Conservation (phyloP, 2,329 filamentous ascomycete species). For the Dothistroma pini region DNA sequence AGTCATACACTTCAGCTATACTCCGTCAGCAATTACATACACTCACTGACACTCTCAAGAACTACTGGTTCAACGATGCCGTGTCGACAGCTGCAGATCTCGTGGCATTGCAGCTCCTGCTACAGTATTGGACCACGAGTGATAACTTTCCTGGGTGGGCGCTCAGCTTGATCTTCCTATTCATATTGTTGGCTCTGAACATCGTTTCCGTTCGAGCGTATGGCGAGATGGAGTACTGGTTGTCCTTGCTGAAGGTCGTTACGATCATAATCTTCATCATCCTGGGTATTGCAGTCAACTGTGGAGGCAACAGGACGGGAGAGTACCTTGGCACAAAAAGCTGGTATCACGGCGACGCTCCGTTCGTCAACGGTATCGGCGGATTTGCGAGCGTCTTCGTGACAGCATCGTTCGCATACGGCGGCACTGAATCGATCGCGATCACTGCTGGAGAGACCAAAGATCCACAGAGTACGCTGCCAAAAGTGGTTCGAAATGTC, state of each 20-base stretch:
- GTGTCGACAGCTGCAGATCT: constrained; percentile 59
- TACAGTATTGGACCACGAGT: constrained; percentile 55
- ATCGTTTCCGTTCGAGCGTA: constrained; percentile 53
- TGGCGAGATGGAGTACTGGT: constrained; percentile 53
- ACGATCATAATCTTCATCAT: constrained; percentile 60
- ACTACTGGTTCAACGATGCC: constrained; percentile 65
- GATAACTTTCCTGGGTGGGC: constrained; percentile 61
- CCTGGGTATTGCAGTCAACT: constrained; percentile 58
- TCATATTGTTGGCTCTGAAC: constrained; percentile 52
- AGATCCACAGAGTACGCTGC: constrained; percentile 58
- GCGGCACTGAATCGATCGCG: constrained; percentile 59
- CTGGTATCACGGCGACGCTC: constrained; percentile 58
- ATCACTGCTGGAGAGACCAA: constrained; percentile 65
- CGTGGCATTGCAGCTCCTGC: constrained; percentile 55
- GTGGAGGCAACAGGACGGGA: constrained; percentile 59
- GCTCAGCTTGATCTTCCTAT: constrained; percentile 59
- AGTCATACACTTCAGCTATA: not conserved
- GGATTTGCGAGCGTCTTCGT: constrained; percentile 64
- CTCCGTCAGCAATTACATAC: not conserved
- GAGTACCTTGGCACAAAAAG: constrained; percentile 70
- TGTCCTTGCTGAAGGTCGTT: constrained; percentile 53
- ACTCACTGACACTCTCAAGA: constrained; percentile 37
- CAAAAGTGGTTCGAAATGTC: constrained; percentile 63
- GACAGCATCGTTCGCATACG: constrained; percentile 57
- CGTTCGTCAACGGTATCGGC: constrained; percentile 62